Percentiles rank a stretch among this genome's conserved stretches.
phyloP scores from a whole-genome alignment of 495 filamentous ascomycete genomes.

The Paragyromitra xinjiangensis region DNA sequence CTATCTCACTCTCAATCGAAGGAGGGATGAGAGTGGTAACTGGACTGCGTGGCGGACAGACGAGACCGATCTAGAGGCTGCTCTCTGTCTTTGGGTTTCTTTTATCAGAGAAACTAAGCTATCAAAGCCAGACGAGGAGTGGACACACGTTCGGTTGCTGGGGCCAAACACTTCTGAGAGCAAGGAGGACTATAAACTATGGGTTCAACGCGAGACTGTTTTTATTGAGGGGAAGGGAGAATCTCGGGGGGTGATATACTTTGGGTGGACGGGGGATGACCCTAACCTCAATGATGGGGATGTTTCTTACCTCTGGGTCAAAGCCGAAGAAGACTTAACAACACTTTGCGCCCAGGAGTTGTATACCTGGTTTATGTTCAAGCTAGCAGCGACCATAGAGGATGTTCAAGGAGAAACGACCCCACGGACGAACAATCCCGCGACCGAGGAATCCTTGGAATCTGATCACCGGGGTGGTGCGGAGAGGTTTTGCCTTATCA shows the following conservation, averaged over 20 bases:
- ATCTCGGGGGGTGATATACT: background rate
- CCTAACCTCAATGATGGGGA: too few species aligned
- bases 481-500: conserved; percentile 2
- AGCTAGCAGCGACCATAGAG: background rate
- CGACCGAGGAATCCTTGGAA: background rate
- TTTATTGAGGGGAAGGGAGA: background rate
- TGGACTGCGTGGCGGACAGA: conserved; percentile 28
- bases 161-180: background rate
- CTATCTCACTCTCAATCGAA: background rate
- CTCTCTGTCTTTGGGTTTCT: conserved; percentile 39
- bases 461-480: too few species aligned
- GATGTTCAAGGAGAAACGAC: conserved; percentile 15
- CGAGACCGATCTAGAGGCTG: conserved; percentile 32
- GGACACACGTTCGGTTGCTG: background rate
- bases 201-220: background rate
- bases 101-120: background rate
- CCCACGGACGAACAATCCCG: background rate
- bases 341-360: conserved; percentile 20
- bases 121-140: background rate
- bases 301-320: background rate
- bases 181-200: background rate
- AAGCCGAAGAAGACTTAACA: background rate
- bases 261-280: background rate
- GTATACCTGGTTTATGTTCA: conserved; percentile 12
- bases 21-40: background rate